Conservation (phyloP, 1,139 yeast species). For the Taiozyma onychis region DNA sequence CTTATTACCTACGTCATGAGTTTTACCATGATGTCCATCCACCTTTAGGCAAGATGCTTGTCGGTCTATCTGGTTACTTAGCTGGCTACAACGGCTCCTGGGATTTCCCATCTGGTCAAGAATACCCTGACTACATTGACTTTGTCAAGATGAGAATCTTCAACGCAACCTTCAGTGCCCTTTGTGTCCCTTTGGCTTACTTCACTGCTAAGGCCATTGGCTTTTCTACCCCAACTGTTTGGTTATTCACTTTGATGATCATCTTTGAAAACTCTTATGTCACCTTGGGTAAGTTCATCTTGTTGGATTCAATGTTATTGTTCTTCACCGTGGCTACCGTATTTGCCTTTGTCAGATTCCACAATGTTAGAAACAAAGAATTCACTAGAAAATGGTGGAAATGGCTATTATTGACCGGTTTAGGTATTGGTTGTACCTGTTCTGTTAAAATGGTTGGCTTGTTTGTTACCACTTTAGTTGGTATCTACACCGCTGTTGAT, state of each 20-base stretch:
- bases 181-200: slow-evolving; percentile 92
- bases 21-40: slow-evolving; percentile 99
- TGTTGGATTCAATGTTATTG: slow-evolving; percentile 92
- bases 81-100: slow-evolving; percentile 96
- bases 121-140: slow-evolving; percentile 81
- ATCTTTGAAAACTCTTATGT: slow-evolving; percentile 80
- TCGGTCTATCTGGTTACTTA: slow-evolving; percentile 88
- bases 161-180: slow-evolving; percentile 84
- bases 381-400: slow-evolving; percentile 91
- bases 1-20: slow-evolving; percentile 86
- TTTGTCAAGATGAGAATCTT: slow-evolving; percentile 90
- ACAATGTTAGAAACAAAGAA: slow-evolving; percentile 56
- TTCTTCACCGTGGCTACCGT: slow-evolving; percentile 87
- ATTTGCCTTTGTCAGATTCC: slow-evolving; percentile 72
- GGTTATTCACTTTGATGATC: slow-evolving; percentile 88
- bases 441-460: slow-evolving; percentile 87
- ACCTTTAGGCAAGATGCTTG: slow-evolving; percentile 95
- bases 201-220: slow-evolving; percentile 85
- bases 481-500: slow-evolving; percentile 70
- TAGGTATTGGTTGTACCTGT: slow-evolving; percentile 68
- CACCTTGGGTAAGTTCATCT: slow-evolving; percentile 85
- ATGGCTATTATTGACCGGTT: slow-evolving; percentile 79
- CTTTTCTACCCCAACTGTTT: slow-evolving; percentile 72
- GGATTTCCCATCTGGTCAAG: slow-evolving; percentile 85
- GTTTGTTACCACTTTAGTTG: slow-evolving; percentile 68